Base-by-base conservation (phyloP, 768 basidiomycete genomes). In the Dictyophora rubrovolvata region DNA sequence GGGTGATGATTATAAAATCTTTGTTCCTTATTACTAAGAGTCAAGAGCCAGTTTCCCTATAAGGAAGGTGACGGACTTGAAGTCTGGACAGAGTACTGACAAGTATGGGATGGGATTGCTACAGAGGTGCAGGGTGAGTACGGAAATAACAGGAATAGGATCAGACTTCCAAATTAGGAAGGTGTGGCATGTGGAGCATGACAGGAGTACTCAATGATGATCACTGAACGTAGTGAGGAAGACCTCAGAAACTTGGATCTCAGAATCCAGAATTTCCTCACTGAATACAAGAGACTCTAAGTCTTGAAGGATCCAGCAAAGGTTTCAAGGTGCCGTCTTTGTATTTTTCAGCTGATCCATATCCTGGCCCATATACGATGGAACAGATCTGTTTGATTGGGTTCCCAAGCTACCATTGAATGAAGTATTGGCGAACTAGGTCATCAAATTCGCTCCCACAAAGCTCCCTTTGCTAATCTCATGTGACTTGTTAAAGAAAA, bases 321-420 rank as follows among this genome's bases (percentile, higher is more conserved):
- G n/a, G 66, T 71, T 20, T 46, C 22, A 0, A 59, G 69, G 11
- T 58, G 56, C 12, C 56, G 67, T 6, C 61, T 73, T 6, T 73
- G 70, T 42, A 54, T 73, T 3, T 72, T 72, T 48, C 71, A 73
- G 51, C 61, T 72, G 0, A 66, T 71, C 47, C 72, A 73, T 53
- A 50, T 72, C 17, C 71, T 70, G 47, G 47, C 55, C 2, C 72
- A 74, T 52, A 72, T 73, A 16, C 8, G 57, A 21, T 74, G 69
- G 69, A 67, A 70, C 67, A 71, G 71, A 10, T 72, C 71, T 8
- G 66, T 74, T 20, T 57, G 69, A 9, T 33, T 66, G 50, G 68
- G 72, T 16, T 63, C 56, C 23, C n/a, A 37, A 14, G 36, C 36
- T 7, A 37, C 36, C 14, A 14, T 37, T 8, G 36, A 37, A 37